Percentiles rank a stretch among this genome's conserved stretches.
Evolutionary conservation across 2,329 filamentous ascomycete species (phyloP).

Genomic region (Beauveria rudraprayagi): DNA sequence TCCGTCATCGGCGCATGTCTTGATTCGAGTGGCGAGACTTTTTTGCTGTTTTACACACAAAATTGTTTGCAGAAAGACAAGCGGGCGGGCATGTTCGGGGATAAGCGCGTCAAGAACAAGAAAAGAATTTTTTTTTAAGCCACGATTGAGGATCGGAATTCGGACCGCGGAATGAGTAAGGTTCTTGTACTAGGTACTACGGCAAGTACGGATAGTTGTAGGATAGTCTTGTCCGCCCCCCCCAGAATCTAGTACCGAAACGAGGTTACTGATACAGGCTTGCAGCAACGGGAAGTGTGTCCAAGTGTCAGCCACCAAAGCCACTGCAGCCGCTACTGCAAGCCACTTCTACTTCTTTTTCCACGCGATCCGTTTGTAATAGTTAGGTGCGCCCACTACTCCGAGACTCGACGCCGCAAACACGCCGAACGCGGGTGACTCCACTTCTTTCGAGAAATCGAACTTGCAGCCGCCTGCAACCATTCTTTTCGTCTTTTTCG

Average conservation of each 20-base stretch:
- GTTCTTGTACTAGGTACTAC: too few species aligned
- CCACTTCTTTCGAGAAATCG: background rate
- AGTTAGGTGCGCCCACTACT: background rate
- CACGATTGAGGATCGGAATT: too few species aligned
- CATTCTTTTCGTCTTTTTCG: background rate
- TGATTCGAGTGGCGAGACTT: background rate
- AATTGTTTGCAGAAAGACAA: background rate
- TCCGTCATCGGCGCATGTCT: background rate
- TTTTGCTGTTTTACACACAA: background rate
- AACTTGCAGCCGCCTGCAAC: background rate
- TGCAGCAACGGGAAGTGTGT: too few species aligned
- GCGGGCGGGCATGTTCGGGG: background rate
- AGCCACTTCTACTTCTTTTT: background rate
- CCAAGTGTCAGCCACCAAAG: background rate
- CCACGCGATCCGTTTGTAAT: too few species aligned
- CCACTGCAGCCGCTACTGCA: background rate
- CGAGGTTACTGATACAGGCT: too few species aligned
- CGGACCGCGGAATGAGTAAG: too few species aligned
- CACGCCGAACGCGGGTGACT: conserved; percentile 7
- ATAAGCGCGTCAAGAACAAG: too few species aligned
- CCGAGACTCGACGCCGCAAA: background rate
- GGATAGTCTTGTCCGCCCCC: too few species aligned
- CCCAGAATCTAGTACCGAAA: too few species aligned
- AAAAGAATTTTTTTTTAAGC: too few species aligned
- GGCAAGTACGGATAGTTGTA: too few species aligned